Evolutionary conservation across 2,329 filamentous ascomycete species (phyloP), one percentile per base, ranked within the genome.

Genomic region (Colletotrichum spinosum): DNA sequence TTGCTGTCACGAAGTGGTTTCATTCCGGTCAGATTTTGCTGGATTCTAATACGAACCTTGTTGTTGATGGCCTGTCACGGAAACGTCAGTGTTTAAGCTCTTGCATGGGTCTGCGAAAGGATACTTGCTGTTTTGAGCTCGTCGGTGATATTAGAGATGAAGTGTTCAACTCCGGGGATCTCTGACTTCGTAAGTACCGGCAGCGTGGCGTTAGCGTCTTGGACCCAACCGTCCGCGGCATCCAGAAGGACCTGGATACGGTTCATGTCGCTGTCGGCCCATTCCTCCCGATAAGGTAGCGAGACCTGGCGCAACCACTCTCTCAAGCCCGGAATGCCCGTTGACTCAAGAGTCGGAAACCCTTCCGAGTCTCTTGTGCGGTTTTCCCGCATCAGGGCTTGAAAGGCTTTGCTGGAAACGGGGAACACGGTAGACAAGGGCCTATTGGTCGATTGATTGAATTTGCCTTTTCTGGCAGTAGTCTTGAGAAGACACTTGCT

Each of bases 351-450:
- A 9, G 63, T 34, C 1, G 55, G 48, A 13, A 70, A 70, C 1
- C 62, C 67, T 3, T 48, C 8, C 2, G 49, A 10, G 3, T 13
- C 1, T 39, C 35, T 1, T 41, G 8, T 13, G 34, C 38, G 17
- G 9, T 33, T 12, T 2, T 9, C 7, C 5, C 11, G 15, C 5
- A 45, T 57, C 12, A 69, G 38, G 2, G 15, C 10, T 6, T 37
- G 46, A 11, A 65, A 65, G 2, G 69, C 68, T 12, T 56, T 55
- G 35, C 67, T 66, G 52, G 65, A 69, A 2, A 69, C 58, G 2
- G 69, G 67, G 13, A 67, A 66, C 0, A 70, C 65, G 4, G 45
- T 12, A 10, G 53, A 25, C 8, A 57, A 8, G 5, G 49, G 15
- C 4, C 42, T 44, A 1, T 50, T 33, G 9, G 10, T 50, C 5